Percentiles rank a stretch among this genome's conserved stretches.
These are phyloP conservation scores for Yarrowia yakushimensis DNA, from an alignment of 805 yeast genomes.

Conservation along the genomic window DNA sequence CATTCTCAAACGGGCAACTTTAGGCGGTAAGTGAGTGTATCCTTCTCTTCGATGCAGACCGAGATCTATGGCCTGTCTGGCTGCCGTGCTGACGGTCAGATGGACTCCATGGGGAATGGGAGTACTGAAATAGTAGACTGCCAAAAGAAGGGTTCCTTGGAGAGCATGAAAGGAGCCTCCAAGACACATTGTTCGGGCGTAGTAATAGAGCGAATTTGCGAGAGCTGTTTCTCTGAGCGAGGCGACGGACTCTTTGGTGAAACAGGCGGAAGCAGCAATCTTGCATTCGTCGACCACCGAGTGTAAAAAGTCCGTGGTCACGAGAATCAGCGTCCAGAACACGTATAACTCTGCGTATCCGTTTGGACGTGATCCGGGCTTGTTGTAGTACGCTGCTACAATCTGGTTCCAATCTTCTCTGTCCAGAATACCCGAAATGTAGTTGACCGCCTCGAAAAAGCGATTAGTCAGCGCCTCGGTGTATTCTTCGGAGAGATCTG, in stretches of 20 bases:
- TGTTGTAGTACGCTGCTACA: not conserved
- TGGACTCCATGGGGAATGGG: constrained; percentile 35
- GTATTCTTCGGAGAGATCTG: not conserved
- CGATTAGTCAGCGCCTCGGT: not conserved
- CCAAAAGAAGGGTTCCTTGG: constrained; percentile 48
- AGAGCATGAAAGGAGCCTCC: constrained; percentile 52
- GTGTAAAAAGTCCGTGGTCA: not conserved
- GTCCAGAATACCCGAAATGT: constrained; percentile 2
- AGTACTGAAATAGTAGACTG: constrained; percentile 38
- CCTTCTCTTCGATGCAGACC: constrained; percentile 53
- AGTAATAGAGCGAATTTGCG: constrained; percentile 49
- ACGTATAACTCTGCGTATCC: constrained; percentile 16
- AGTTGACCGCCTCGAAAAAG: constrained; percentile 13
- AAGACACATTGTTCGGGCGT: constrained; percentile 47
- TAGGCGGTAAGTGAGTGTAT: constrained; percentile 39
- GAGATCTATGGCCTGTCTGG: constrained; percentile 53
- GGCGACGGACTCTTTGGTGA: not conserved
- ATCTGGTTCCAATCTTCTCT: constrained; percentile 16
- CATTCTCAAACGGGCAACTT: constrained; percentile 42
- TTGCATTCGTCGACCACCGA: not conserved
- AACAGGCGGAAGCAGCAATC: not conserved
- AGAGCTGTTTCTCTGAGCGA: constrained; percentile 26
- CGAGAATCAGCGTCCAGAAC: constrained; percentile 12
- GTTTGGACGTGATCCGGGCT: not conserved
- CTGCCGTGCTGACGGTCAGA: constrained; percentile 44